Base-by-base conservation (phyloP, 139 green algal genomes). In the Limnomonas spitsbergensis region DNA sequence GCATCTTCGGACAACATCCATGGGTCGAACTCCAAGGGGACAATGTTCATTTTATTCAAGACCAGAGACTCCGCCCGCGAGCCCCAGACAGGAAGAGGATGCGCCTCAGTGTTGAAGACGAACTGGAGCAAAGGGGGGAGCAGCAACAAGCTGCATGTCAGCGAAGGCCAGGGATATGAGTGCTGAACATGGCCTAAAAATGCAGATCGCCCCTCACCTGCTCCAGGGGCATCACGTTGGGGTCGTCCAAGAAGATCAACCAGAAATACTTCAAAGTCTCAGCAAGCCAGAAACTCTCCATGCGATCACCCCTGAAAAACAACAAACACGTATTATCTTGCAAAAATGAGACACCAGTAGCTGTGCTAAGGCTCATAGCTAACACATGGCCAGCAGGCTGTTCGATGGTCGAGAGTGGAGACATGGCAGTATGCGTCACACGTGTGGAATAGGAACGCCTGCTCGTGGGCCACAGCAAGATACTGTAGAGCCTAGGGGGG, bases 191-290 rank as follows among this genome's bases (percentile, higher is more conserved):
- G n/a, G n/a, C n/a, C n/a, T n/a, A n/a, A n/a, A n/a, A n/a, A n/a
- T n/a, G n/a, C n/a, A n/a, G n/a, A n/a, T n/a, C n/a, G n/a, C n/a
- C 14, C 14, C 47, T 61, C 20, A 61, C 47, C 47, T 61, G 47
- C 14, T 72, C 54, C 35, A 78, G 38, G 37, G 42, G 42, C 42
- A 34, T 72, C 9, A 32, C n/a, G 9, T 34, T 39, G 27, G 82
- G 81, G 66, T 90, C 86, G 38, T 92, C 89, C 0, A 70, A 80
- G 70, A 96, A 95, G 24, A 94, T 81, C 38, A 97, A 82, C 71
- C 87, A 92, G 14, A 97, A 82, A 83, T 97, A 97, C 82, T 97
- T 97, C 4, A 97, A 82, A 0, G 91, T 94, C 74, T 97, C 93
- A 1, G 93, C 89, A 36, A 95, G 73, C 69, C 85, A 97, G 82